Evolutionary conservation across 2,329 filamentous ascomycete genomes (phyloP).

Genomic region (Aspergillus sp.): DNA sequence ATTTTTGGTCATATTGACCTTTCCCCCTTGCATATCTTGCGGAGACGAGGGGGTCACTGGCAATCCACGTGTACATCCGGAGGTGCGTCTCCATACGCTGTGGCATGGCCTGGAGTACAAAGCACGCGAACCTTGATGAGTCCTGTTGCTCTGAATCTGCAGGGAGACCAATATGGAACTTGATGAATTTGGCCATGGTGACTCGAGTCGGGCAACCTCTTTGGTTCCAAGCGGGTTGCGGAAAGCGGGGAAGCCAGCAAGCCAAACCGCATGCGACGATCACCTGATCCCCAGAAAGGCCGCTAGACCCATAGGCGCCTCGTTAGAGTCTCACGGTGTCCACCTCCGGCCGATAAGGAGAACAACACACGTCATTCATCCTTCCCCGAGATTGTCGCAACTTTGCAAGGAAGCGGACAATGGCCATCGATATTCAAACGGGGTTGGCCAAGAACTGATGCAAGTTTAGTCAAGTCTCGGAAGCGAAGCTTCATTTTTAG

Average conservation of each 20-base stretch:
- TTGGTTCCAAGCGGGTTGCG: not conserved
- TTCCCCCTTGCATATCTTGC: slow-evolving; percentile 5
- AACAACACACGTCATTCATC: slow-evolving; percentile 24
- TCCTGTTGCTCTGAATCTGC: no score
- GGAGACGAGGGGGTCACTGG: not conserved
- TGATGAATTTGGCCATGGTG: not conserved
- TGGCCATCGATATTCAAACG: no score
- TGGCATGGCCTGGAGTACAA: no score
- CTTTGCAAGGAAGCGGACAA: no score
- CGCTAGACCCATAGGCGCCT: slow-evolving; percentile 15
- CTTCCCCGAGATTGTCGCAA: no score
- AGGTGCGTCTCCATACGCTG: not conserved
- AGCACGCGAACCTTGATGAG: no score
- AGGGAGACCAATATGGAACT: not conserved
- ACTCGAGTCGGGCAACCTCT: not conserved
- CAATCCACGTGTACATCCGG: slow-evolving; percentile 4
- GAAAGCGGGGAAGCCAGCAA: slow-evolving; percentile 13
- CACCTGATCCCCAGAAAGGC: slow-evolving; percentile 25
- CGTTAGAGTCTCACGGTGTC: slow-evolving; percentile 14
- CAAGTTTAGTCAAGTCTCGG: no score
- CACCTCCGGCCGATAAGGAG: slow-evolving; percentile 14
- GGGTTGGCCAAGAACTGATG: no score
- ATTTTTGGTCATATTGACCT: not conserved
- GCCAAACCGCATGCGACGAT: slow-evolving; percentile 26
- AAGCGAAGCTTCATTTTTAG: not conserved